Conservation (phyloP, 2,329 filamentous ascomycete genomes). For the Scedosporium dehoogii region DNA sequence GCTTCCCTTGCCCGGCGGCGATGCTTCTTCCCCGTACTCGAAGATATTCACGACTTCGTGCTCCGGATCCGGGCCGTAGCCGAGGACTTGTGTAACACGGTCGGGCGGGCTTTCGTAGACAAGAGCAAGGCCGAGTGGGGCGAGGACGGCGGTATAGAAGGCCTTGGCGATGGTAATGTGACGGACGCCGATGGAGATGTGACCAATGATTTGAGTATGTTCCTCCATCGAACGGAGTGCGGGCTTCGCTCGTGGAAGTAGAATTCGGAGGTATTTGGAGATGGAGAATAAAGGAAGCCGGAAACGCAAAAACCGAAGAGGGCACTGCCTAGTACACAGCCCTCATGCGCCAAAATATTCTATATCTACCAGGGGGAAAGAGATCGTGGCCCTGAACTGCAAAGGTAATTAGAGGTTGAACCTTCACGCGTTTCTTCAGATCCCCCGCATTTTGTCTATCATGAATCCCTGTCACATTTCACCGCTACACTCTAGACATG, state of each 20-base stretch:
- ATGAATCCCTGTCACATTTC: too few species aligned
- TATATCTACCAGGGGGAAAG: too few species aligned
- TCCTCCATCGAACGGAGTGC: not conserved
- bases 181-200: slow-evolving; percentile 16
- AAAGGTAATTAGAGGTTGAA: too few species aligned
- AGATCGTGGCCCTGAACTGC: too few species aligned
- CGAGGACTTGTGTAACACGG: slow-evolving; percentile 15
- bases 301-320: too few species aligned
- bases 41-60: slow-evolving; percentile 21
- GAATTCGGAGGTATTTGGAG: not conserved
- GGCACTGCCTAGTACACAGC: too few species aligned
- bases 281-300: not conserved
- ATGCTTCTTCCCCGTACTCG: slow-evolving; percentile 14
- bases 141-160: slow-evolving; percentile 20
- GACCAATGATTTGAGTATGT: slow-evolving; percentile 10
- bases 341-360: too few species aligned
- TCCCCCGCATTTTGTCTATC: too few species aligned
- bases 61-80: slow-evolving; percentile 17
- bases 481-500: too few species aligned
- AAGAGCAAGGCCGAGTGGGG: slow-evolving; percentile 17
- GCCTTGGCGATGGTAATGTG: slow-evolving; percentile 15
- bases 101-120: slow-evolving; percentile 18
- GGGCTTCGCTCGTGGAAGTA: too few species aligned
- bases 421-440: too few species aligned
- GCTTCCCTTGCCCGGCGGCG: slow-evolving; percentile 17